Percentiles rank a stretch among this genome's conserved stretches.
phyloP scores from a whole-genome alignment of 805 yeast species.

The Yamadazyma nakazawae region DNA sequence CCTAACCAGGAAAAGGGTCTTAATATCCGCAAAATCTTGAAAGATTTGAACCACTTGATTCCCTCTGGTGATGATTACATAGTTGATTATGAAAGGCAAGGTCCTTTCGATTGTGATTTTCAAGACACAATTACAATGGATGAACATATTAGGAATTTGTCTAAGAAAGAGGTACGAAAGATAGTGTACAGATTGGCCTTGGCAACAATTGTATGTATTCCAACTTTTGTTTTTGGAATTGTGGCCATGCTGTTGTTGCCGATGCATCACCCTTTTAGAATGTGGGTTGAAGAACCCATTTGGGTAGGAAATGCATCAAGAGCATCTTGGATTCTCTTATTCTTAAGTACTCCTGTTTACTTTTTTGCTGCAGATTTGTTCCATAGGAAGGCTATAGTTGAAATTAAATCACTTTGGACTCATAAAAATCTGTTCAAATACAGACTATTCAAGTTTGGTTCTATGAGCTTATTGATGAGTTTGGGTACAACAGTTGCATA shows the following conservation, averaged over 20 bases:
- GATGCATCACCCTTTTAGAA: constrained; percentile 35
- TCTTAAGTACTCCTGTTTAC: constrained; percentile 69
- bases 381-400: constrained; percentile 63
- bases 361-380: constrained; percentile 72
- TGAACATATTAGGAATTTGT: constrained; percentile 53
- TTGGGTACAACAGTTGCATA: constrained; percentile 73
- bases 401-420: constrained; percentile 55
- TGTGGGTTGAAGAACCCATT: constrained; percentile 58
- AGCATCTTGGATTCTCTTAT: constrained; percentile 61
- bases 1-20: constrained; percentile 47
- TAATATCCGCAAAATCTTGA: constrained; percentile 54
- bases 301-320: constrained; percentile 63
- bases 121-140: constrained; percentile 58
- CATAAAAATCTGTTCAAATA: constrained; percentile 51
- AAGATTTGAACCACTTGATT: constrained; percentile 44
- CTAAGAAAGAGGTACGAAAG: constrained; percentile 45
- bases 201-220: constrained; percentile 55
- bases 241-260: constrained; percentile 65
- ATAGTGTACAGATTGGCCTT: constrained; percentile 47
- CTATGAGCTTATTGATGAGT: constrained; percentile 72
- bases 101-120: constrained; percentile 48
- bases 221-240: constrained; percentile 66
- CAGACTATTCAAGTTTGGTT: constrained; percentile 66
- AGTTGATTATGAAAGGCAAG: constrained; percentile 16
- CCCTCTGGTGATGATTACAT: constrained; percentile 22